Evolutionary conservation across 257 asterid species (phyloP), one percentile per base, ranked within the genome.

Genomic region (Ilex asprella): DNA sequence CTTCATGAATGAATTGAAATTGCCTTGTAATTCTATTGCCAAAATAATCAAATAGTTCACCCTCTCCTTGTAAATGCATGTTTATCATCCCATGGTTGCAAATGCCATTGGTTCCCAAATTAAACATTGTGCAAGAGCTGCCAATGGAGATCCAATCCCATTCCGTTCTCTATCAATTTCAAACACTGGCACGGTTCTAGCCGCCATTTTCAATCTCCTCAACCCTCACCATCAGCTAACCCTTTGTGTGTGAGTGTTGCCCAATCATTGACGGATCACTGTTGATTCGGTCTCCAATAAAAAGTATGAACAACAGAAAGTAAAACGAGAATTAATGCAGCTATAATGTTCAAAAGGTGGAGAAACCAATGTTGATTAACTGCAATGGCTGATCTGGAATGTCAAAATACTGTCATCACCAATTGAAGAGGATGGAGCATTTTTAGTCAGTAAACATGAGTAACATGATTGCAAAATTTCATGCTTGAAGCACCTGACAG

Each of bases 401-500:
- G 52, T 10, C 31, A 67, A 21, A 6, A 39, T 14, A 12, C n/a
- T 57, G 53, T 53, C 61, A 32, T 12, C 4, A 14, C 57, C 3
- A 44, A 30, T 41, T 7, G 56, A 64, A 68, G 57, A 60, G 39
- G 70, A 21, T 39, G 59, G 55, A 16, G 55, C 43, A 16, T 58
- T 30, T 54, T 46, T 32, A n/a, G 30, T 10, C 14, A 54, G 39
- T 12, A 13, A 11, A 52, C 32, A 32, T 10, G 5, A 46, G 73
- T 30, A 62, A 16, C 16, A 6, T 1, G 35, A 31, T 9, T 9
- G 60, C n/a, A 47, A 54, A 21, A 32, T 32, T 64, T 78, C 81
- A 79, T 54, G 79, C 78, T 69, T 75, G 84, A 39, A 79, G 81
- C 66, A 79, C 84, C 62, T 79, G 84, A 58, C 81, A 79, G 49